Percentiles rank a stretch among this genome's conserved stretches.
These are phyloP conservation scores for Coemansia sp. DNA, from an alignment of 192 early-diverging fungal species.

Conservation along the genomic window DNA sequence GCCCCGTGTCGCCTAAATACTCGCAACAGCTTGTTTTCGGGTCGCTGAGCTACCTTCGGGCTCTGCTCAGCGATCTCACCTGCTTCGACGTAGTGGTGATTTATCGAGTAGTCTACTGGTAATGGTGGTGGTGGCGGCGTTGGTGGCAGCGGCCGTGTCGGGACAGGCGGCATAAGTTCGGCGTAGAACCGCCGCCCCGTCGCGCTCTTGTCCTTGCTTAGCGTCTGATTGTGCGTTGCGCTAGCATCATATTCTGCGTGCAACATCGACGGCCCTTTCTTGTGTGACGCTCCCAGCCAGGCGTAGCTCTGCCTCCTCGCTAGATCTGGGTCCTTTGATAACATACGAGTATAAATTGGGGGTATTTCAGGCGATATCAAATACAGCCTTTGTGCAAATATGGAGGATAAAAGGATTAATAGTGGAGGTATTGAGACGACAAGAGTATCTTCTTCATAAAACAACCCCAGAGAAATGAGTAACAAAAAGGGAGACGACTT, in stretches of 20 bases:
- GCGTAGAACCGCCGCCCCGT: slow-evolving; percentile 12
- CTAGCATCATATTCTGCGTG: background rate
- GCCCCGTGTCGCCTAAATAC: background rate
- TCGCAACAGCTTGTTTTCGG: background rate
- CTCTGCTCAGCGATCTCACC: background rate
- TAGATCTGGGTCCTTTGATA: background rate
- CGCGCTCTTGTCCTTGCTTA: background rate
- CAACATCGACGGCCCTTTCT: background rate
- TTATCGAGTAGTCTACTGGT: background rate
- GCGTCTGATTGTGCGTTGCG: background rate
- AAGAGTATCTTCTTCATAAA: background rate
- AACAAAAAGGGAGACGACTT: background rate
- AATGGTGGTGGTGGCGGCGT: background rate
- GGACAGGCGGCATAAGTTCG: slow-evolving; percentile 11
- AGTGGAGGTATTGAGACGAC: background rate
- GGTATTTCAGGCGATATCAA: background rate
- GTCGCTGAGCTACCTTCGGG: background rate
- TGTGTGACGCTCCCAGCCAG: background rate
- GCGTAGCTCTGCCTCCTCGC: background rate
- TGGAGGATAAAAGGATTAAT: background rate
- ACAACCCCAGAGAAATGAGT: background rate
- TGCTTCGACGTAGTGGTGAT: background rate
- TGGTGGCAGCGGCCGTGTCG: background rate
- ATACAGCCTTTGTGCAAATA: background rate
- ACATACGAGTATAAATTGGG: background rate